Conservation (phyloP, 1,284 basidiomycete species). For the Fomes fomentarius region DNA sequence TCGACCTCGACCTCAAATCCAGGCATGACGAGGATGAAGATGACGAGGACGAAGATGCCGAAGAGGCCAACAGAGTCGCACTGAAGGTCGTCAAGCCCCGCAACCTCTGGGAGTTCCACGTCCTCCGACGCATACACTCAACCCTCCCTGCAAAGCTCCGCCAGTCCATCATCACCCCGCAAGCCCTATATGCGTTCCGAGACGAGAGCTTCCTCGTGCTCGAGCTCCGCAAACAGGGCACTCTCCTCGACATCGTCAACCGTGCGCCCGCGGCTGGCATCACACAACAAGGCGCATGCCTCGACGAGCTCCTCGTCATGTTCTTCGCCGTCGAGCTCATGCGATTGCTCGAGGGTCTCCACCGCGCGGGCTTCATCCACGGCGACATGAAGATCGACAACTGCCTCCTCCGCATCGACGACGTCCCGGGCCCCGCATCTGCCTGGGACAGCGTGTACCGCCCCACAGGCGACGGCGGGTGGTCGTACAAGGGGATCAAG, state of each 20-base stretch:
- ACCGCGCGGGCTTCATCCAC: conserved; percentile 86
- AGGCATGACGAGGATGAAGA: conserved; percentile 31
- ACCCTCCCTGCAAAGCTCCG: conserved; percentile 60
- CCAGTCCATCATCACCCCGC: conserved; percentile 73
- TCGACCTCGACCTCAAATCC: conserved; percentile 48
- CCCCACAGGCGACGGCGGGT: conserved; percentile 78
- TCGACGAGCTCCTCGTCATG: conserved; percentile 93
- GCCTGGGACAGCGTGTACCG: conserved; percentile 81
- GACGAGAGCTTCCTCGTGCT: conserved; percentile 94
- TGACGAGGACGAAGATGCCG: conserved; percentile 56
- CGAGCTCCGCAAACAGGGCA: conserved; percentile 90
- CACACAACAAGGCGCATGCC: conserved; percentile 76
- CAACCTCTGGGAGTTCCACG: conserved; percentile 92
- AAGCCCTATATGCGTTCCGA: conserved; percentile 78
- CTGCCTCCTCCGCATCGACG: conserved; percentile 89
- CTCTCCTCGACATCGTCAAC: conserved; percentile 93
- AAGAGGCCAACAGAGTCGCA: conserved; percentile 74
- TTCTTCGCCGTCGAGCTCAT: conserved; percentile 96
- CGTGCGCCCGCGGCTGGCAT: conserved; percentile 71
- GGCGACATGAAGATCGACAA: conserved; percentile 99
- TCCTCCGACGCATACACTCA: conserved; percentile 79
- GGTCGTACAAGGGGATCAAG: conserved; percentile 87
- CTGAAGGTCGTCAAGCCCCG: conserved; percentile 92
- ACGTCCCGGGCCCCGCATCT: conserved; percentile 70
- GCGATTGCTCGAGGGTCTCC: conserved; percentile 83